A percentile compares a stretch with the other conserved stretches of the same genome.
These are phyloP conservation scores for Massariosphaeria phaeospora DNA, from an alignment of 495 filamentous ascomycete genomes.

Conservation along the genomic window DNA sequence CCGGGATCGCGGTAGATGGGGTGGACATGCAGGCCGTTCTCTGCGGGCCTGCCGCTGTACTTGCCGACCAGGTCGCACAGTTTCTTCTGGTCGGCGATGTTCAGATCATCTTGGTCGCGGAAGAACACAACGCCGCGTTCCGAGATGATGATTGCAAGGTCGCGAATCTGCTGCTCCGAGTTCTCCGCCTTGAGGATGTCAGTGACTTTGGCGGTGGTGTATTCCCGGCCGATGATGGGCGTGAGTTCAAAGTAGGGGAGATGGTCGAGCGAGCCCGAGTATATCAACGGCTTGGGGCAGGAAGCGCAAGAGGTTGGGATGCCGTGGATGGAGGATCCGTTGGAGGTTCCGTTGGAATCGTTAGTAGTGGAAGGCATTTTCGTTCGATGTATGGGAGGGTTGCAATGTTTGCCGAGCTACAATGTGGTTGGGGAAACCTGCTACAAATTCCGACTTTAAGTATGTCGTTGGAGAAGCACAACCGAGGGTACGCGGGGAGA, in stretches of 20 bases:
- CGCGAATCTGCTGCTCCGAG: constrained; percentile 21
- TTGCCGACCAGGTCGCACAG: constrained; percentile 43
- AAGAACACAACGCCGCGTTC: constrained; percentile 37
- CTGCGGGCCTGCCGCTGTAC: constrained; percentile 43
- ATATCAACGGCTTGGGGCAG: constrained; percentile 22
- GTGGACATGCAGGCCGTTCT: constrained; percentile 44
- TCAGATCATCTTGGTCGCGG: constrained; percentile 42
- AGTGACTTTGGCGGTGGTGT: constrained; percentile 15
- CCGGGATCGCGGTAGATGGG: constrained; percentile 43
- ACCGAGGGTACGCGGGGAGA: neutral
- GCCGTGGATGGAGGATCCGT: constrained; percentile 5
- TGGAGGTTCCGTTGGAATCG: constrained; percentile 2
- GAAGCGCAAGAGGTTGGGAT: constrained; percentile 20
- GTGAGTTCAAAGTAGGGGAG: constrained; percentile 27
- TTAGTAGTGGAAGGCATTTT: constrained; percentile 10
- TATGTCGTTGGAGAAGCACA: neutral
- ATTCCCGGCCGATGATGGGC: constrained; percentile 30
- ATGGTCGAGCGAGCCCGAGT: constrained; percentile 26
- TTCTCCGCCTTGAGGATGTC: constrained; percentile 23
- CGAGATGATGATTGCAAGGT: constrained; percentile 29
- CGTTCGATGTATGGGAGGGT: neutral
- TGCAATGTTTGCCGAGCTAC: neutral
- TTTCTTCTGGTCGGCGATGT: constrained; percentile 42
- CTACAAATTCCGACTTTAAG: no score
- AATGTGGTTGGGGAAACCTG: neutral